These are phyloP conservation scores for Trichoderma sp. DNA, from an alignment of 2,329 filamentous ascomycete species.

Conservation along the genomic window DNA sequence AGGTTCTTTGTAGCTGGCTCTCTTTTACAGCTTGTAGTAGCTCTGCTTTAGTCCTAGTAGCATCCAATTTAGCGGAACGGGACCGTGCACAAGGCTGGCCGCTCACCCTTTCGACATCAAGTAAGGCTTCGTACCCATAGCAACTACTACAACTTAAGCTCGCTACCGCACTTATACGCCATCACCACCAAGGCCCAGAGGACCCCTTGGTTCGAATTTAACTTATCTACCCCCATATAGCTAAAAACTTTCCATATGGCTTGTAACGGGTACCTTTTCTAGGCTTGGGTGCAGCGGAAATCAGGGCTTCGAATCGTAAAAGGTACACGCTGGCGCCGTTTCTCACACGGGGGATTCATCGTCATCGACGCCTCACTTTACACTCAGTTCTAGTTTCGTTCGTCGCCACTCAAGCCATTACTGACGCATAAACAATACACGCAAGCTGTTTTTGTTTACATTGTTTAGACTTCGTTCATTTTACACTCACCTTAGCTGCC, in stretches of 20 bases:
- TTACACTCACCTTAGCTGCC: background rate
- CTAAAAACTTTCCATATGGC: background rate
- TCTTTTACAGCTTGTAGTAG: background rate
- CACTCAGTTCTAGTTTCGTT: background rate
- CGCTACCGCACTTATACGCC: background rate
- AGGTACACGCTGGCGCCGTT: background rate
- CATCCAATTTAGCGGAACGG: background rate
- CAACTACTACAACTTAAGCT: background rate
- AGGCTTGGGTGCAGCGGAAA: background rate
- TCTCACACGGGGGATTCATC: background rate
- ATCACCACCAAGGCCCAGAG: background rate
- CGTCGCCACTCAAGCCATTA: background rate
- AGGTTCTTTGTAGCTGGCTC: background rate
- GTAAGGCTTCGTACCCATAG: background rate
- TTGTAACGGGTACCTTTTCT: background rate
- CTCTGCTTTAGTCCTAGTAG: background rate
- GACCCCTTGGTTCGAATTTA: background rate
- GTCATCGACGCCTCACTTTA: constrained; percentile 1
- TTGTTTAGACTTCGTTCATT: background rate
- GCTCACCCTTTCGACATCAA: constrained; percentile 11
- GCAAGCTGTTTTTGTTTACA: background rate
- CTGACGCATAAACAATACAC: background rate
- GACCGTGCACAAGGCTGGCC: constrained; percentile 19
- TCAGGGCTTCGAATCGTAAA: background rate
- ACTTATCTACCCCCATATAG: background rate